Evolutionary conservation across 176 grass and related monocot species (phyloP), one percentile per base, ranked within the genome.

Genomic region (Oryza officinalis): DNA sequence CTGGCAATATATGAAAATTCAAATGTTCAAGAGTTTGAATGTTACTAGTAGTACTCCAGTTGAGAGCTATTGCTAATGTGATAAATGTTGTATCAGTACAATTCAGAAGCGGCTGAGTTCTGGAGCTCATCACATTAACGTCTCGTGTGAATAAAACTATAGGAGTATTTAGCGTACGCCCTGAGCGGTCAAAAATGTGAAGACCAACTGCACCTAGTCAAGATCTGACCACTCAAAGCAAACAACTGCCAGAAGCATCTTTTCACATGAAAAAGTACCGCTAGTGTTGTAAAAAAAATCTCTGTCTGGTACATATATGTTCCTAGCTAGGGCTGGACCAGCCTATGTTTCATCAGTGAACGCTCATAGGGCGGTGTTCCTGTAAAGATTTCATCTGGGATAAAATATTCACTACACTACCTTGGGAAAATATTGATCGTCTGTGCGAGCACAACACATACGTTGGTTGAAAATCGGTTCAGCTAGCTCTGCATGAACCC

Each of bases 151-250:
- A 61, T 80, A 84, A 49, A 88, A 75, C 4, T 80, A 80, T 57
- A 84, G 27, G 73, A 61, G 4, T 84, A 74, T 57, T 41, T 70
- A 8, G 18, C 26, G 75, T 74, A 79, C 76, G 61, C 60, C 1
- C 9, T 41, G 50, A 5, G 12, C 77, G 77, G 71, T 85, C 30
- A 85, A 85, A 43, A 65, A 20, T n/a, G 54, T 27, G 60, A 47
- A 70, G 73, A 28, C 69, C 50, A 43, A 49, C 18, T 65, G 88
- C 20, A 35, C 79, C 35, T 67, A 83, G 88, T 90, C 84, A 90
- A 90, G 88, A 87, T 90, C 84, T 86, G 88, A 90, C 35, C 84
- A 43, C 78, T 73, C 84, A 83, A 67, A 68, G 88, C 2, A 69
- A 77, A 77, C 59, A 28, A 86, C 79, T 74, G 74, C 12, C 60